Percentiles rank a stretch among this genome's conserved stretches.
phyloP scores from a whole-genome alignment of 306 rosid genomes.

The Gillenia trifoliata region DNA sequence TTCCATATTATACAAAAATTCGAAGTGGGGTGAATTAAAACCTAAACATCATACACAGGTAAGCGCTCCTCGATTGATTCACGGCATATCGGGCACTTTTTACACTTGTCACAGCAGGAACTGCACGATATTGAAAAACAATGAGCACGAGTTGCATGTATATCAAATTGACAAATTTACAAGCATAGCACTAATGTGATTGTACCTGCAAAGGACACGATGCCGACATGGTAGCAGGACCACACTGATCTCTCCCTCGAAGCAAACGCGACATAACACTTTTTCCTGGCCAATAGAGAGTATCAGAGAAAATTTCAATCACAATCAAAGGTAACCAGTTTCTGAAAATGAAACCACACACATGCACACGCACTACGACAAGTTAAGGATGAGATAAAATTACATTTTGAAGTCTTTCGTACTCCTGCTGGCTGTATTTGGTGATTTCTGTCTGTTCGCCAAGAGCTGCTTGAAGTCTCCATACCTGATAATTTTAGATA shows the following conservation, averaged over 20 bases:
- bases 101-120: conserved; percentile 76
- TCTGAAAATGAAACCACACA: neutral
- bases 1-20: conserved; percentile 25
- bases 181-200: neutral
- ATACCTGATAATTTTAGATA: conserved; percentile 50
- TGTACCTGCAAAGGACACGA: conserved; percentile 85
- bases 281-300: conserved; percentile 59
- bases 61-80: conserved; percentile 58
- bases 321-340: neutral
- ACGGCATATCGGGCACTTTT: conserved; percentile 90
- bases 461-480: conserved; percentile 98
- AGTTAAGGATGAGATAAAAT: conserved; percentile 16
- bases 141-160: neutral
- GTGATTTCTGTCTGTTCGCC: conserved; percentile 95
- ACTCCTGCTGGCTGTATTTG: conserved; percentile 88
- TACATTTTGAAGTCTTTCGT: conserved; percentile 91
- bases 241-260: conserved; percentile 80
- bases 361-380: neutral
- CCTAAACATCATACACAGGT: conserved; percentile 87
- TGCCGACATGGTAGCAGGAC: conserved; percentile 95
- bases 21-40: conserved; percentile 17
- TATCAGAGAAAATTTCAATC: neutral
- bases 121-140: conserved; percentile 44
- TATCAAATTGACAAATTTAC: neutral
- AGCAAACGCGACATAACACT: conserved; percentile 90